phyloP scores from a whole-genome alignment of 208 protist species.

The Naegleria lovaniensis region DNA sequence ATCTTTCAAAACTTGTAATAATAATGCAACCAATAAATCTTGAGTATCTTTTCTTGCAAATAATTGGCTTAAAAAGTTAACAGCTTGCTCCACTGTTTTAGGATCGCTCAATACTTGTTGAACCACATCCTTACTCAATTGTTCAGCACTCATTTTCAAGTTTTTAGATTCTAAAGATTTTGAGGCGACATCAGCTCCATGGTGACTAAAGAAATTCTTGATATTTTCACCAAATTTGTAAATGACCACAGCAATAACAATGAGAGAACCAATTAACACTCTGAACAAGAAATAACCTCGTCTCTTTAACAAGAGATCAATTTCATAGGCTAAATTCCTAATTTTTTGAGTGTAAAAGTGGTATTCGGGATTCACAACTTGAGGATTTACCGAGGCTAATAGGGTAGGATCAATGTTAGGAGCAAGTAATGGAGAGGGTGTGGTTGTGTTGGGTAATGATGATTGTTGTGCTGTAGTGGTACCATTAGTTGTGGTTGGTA shows the following conservation, averaged over 20 bases:
- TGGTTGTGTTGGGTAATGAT: not conserved
- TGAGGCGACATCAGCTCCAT: not conserved
- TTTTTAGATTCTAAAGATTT: not conserved
- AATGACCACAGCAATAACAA: not conserved
- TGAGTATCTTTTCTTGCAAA: not conserved
- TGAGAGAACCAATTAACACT: not conserved
- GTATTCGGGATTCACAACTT: not conserved
- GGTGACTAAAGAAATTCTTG: not conserved
- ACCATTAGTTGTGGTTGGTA: too few species aligned
- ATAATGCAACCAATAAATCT: not conserved
- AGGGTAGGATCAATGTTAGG: not conserved
- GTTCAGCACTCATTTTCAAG: not conserved
- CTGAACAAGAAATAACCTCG: not conserved
- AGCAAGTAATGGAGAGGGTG: not conserved
- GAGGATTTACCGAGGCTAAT: not conserved
- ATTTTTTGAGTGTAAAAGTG: not conserved
- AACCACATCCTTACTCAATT: not conserved
- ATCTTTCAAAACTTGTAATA: not conserved
- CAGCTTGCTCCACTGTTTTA: not conserved
- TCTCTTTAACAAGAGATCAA: not conserved
- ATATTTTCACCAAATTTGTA: conserved; percentile 5
- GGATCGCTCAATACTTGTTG: conserved; percentile 11
- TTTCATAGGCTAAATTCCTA: not conserved
- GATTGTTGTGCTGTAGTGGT: too few species aligned
- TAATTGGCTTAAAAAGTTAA: not conserved